A percentile compares a stretch with the other conserved stretches of the same genome.
Evolutionary conservation across 345 rosid genomes (phyloP).

Genomic region (Combretum micranthum): DNA sequence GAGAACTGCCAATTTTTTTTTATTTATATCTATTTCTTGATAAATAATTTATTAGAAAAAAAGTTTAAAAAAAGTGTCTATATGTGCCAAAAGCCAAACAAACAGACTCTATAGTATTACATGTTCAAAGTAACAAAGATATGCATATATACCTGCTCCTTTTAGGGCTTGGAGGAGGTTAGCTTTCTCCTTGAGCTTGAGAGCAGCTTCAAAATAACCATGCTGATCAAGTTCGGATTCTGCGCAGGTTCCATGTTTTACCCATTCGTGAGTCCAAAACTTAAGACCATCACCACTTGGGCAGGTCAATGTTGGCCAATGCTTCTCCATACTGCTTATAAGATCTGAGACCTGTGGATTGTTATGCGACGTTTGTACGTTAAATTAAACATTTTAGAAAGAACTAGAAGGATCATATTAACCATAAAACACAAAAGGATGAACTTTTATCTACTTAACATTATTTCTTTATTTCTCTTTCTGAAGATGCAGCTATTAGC

Average conservation of each 20-base stretch:
- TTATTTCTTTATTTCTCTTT: too few relatives aligned
- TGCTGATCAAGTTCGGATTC: constrained; percentile 63
- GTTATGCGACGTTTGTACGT: neutral
- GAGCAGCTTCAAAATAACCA: constrained; percentile 54
- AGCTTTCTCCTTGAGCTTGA: constrained; percentile 38
- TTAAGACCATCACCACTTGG: constrained; percentile 51
- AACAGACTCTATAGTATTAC: too few relatives aligned
- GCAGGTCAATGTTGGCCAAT: constrained; percentile 76
- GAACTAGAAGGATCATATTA: neutral
- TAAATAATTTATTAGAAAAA: too few relatives aligned
- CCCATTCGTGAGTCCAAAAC: constrained; percentile 89
- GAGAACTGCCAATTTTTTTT: too few relatives aligned
- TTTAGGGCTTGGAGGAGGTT: constrained; percentile 52
- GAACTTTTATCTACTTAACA: too few relatives aligned
- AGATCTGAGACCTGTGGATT: constrained; percentile 48
- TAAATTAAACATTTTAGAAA: neutral
- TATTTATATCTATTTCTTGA: too few relatives aligned
- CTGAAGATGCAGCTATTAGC: too few relatives aligned
- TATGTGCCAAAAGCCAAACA: too few relatives aligned
- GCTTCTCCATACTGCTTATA: constrained; percentile 26
- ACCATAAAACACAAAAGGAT: too few relatives aligned
- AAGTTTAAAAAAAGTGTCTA: too few relatives aligned
- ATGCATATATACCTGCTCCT: constrained; percentile 30
- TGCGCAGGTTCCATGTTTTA: constrained; percentile 76
- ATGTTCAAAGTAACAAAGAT: too few relatives aligned